A percentile compares a stretch with the other conserved stretches of the same genome.
phyloP scores from a whole-genome alignment of 306 rosid genomes.

The Abrus precatorius region DNA sequence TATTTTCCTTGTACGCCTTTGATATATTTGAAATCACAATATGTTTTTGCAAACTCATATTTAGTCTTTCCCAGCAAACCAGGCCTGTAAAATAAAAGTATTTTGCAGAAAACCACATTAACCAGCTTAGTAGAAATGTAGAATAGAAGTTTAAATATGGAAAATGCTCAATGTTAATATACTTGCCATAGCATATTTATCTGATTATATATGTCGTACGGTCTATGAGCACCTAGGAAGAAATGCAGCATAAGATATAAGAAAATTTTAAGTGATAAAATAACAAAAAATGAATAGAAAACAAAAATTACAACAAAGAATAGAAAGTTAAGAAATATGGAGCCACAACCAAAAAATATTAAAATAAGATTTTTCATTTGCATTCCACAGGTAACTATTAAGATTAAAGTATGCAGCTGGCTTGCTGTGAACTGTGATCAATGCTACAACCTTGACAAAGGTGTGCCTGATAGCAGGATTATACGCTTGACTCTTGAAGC shows the following conservation, averaged over 20 bases:
- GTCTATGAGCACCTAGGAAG: slow-evolving; percentile 95
- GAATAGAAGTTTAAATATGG: slow-evolving; percentile 28
- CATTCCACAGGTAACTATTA: slow-evolving; percentile 37
- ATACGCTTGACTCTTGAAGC: slow-evolving; percentile 79
- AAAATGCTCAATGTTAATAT: slow-evolving; percentile 45
- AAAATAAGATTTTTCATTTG: slow-evolving; percentile 36
- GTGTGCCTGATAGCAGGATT: slow-evolving; percentile 93
- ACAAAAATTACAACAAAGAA: slow-evolving; percentile 35
- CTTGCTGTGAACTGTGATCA: slow-evolving; percentile 44
- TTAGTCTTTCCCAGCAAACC: slow-evolving; percentile 89
- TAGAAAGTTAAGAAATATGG: slow-evolving; percentile 27
- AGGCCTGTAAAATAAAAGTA: slow-evolving; percentile 71
- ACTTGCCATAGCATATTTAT: slow-evolving; percentile 93
- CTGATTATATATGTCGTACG: slow-evolving; percentile 95
- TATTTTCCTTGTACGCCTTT: slow-evolving; percentile 69
- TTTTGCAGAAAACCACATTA: slow-evolving; percentile 39
- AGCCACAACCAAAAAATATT: slow-evolving; percentile 35
- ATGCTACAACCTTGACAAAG: slow-evolving; percentile 90
- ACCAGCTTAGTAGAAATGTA: slow-evolving; percentile 27
- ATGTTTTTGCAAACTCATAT: slow-evolving; percentile 82
- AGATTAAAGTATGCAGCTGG: slow-evolving; percentile 40
- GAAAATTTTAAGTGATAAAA: slow-evolving; percentile 43
- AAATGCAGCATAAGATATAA: slow-evolving; percentile 58
- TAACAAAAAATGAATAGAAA: slow-evolving; percentile 28
- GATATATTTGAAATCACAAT: slow-evolving; percentile 72